Evolutionary conservation across 805 yeast genomes (phyloP).

Genomic region (Limtongia smithiae): DNA sequence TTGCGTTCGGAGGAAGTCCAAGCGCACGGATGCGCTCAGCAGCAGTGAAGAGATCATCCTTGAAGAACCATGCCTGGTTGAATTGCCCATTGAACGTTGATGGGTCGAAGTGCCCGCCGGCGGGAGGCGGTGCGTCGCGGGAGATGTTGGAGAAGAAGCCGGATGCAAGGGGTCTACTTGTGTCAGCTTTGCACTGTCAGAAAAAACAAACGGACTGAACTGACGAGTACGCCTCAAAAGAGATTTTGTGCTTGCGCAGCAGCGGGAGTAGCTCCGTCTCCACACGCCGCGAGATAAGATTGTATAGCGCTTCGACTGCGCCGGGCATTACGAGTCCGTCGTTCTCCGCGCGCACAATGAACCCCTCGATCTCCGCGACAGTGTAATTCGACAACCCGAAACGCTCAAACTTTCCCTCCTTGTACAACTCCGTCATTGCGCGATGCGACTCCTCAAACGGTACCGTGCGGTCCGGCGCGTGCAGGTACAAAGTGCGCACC

Average conservation of each 20-base stretch:
- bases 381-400: conserved; percentile 33
- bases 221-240: conserved; percentile 33
- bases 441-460: conserved; percentile 31
- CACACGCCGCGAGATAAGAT: conserved; percentile 29
- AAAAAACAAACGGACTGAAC: neutral
- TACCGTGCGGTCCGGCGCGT: conserved; percentile 30
- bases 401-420: conserved; percentile 32
- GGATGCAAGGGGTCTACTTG: conserved; percentile 17
- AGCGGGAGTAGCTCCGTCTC: conserved; percentile 32
- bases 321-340: conserved; percentile 27
- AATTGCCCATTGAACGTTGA: conserved; percentile 13
- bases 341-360: conserved; percentile 17
- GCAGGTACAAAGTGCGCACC: conserved; percentile 20
- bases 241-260: conserved; percentile 26
- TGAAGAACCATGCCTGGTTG: conserved; percentile 15
- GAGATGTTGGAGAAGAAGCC: conserved; percentile 24
- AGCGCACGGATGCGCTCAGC: conserved; percentile 4
- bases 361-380: conserved; percentile 24
- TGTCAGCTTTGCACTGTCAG: neutral
- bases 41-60: conserved; percentile 13
- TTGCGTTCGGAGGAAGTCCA: conserved; percentile 12
- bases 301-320: conserved; percentile 33
- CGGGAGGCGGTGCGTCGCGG: conserved; percentile 11
- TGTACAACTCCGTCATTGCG: conserved; percentile 30
- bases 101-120: conserved; percentile 21